phyloP scores from a whole-genome alignment of 139 green algal genomes.

The Edaphochlamys debaryana region DNA sequence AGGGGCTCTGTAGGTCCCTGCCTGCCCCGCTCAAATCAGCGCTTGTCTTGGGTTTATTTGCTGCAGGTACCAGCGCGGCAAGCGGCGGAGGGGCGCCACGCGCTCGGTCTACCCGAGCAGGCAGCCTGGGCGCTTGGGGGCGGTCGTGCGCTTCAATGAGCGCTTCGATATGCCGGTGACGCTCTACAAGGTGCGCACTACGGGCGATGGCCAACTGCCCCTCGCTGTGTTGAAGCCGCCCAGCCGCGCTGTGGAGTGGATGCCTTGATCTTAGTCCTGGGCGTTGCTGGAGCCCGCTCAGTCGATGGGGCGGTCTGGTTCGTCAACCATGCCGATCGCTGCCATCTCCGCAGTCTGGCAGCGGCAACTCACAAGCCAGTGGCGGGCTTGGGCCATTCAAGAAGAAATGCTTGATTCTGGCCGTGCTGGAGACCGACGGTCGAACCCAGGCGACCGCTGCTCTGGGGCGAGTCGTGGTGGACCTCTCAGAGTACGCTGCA shows the following conservation, averaged over 20 bases:
- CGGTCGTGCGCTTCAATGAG: constrained; percentile 69
- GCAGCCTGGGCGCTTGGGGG: constrained; percentile 54
- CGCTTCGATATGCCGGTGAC: constrained; percentile 64
- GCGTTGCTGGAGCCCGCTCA: no score
- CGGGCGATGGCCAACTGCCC: no score
- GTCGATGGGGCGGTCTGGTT: no score
- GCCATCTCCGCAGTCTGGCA: constrained; percentile 19
- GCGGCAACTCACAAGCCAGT: neutral
- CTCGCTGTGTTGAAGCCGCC: no score
- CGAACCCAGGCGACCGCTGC: constrained; percentile 61
- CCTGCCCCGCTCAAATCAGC: no score
- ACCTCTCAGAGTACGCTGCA: constrained; percentile 72
- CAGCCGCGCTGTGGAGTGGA: no score
- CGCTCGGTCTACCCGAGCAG: constrained; percentile 53
- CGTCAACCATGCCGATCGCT: no score
- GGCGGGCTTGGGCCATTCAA: constrained; percentile 66
- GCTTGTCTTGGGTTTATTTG: no score
- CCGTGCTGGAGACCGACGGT: constrained; percentile 70
- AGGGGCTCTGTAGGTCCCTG: no score
- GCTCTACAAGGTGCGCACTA: constrained; percentile 72
- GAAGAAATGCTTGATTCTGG: constrained; percentile 81
- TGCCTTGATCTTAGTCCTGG: no score
- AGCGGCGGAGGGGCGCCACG: constrained; percentile 64
- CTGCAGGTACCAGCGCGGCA: constrained; percentile 63
- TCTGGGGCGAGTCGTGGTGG: constrained; percentile 67